phyloP scores from a whole-genome alignment of 331 rosid species.

The Malus hybrid region DNA sequence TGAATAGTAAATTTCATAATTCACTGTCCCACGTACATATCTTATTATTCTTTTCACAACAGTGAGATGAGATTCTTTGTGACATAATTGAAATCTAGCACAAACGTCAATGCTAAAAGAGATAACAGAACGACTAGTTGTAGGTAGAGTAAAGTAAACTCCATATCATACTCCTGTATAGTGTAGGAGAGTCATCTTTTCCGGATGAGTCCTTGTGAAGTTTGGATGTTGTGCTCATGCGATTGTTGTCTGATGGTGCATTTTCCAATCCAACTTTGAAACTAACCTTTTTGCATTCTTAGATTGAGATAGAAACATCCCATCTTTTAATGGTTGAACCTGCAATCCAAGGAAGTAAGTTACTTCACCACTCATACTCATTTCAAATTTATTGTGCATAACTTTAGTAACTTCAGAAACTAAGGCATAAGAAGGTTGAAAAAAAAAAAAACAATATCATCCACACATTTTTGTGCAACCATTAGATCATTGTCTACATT shows the following conservation, averaged over 20 bases:
- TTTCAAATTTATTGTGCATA: neutral
- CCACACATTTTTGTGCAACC: neutral
- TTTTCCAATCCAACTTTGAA: neutral
- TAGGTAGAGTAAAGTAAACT: neutral
- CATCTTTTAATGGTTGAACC: neutral
- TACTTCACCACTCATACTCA: neutral
- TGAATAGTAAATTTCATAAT: neutral
- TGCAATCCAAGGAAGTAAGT: neutral
- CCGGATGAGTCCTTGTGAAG: neutral
- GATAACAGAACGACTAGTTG: neutral
- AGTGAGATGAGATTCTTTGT: neutral
- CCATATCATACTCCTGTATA: neutral
- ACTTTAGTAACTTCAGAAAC: neutral
- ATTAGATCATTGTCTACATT: neutral
- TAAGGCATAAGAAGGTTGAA: neutral
- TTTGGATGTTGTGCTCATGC: neutral
- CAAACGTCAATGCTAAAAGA: neutral
- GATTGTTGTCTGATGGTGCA: neutral
- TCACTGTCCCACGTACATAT: neutral
- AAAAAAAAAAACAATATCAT: conserved; percentile 1
- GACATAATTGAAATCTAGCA: neutral
- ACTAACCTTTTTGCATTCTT: neutral
- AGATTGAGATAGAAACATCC: neutral
- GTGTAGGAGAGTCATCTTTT: neutral
- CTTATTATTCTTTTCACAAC: neutral